Base-by-base conservation (phyloP, 371 early-diverging fungal genomes). In the Mortierella sp. region DNA sequence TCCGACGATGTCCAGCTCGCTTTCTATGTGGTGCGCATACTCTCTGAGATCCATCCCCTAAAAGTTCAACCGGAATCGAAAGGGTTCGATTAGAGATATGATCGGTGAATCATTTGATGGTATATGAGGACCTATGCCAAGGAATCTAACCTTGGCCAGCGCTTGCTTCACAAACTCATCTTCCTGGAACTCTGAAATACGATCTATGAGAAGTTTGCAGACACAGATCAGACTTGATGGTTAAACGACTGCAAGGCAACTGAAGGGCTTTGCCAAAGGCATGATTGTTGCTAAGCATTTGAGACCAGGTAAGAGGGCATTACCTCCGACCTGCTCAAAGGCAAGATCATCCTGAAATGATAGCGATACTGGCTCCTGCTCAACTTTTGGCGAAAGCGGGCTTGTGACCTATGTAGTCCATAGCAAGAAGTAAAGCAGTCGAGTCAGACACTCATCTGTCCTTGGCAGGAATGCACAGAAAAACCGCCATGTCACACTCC, bases 1-100 rank as follows among this genome's bases (percentile, higher is more conserved):
- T 74, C 97, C 96, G 14, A 94, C 90, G 21, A 78, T 81, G 57
- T 88, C 87, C 73, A 97, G 92, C 74, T 97, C 96, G 13, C 90
- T 81, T 50, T 95, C 95, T 28, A 97, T 92, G 57, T 95, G 90
- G 71, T 88, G 92, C 21, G 96, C 95, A 88, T 97, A 96, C 81
- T 95, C 95, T n/a, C 96, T 91, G 74, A 98, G 90, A 88, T 97
- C 97, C 87, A 96, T 92, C 43, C 96, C 96, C 91, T 92, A 81
- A 8, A 28, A 2, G 61, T 31, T 34, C 31, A 50, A 72, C n/a
- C 34, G 5, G 3, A 50, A 26, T 8, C 9, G 21, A 54, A 50
- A 72, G 13, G 13, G 10, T 37, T n/a, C 31, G 28, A 59, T 70
- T 44, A 70, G 14, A 14, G 44, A 69, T 14, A 26, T n/a, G 4